Percentiles rank a stretch among this genome's conserved stretches.
phyloP scores from a whole-genome alignment of 2,329 filamentous ascomycete species.

The Colletotrichum neosansevieriae region DNA sequence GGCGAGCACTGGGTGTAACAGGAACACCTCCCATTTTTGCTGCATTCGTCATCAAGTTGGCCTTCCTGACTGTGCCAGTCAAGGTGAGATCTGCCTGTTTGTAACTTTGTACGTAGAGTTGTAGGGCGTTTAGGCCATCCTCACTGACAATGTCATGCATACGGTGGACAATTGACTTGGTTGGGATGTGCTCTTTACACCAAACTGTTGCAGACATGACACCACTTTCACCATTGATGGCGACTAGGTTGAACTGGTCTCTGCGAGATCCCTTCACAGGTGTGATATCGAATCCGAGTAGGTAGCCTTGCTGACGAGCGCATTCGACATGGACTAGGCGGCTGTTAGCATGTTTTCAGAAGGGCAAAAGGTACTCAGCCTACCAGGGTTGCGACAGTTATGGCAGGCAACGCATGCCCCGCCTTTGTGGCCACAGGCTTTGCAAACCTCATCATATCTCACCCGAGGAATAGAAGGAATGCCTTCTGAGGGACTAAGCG shows the following conservation, averaged over 20 bases:
- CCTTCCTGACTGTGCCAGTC: conserved; percentile 93
- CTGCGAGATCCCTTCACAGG: conserved; percentile 90
- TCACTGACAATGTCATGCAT: conserved; percentile 83
- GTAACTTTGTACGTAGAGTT: conserved; percentile 88
- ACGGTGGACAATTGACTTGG: conserved; percentile 79
- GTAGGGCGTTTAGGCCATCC: conserved; percentile 81
- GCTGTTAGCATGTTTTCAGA: conserved; percentile 40
- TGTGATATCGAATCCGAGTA: conserved; percentile 89
- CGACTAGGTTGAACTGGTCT: conserved; percentile 84
- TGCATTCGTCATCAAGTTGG: conserved; percentile 78
- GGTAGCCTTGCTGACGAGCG: conserved; percentile 84
- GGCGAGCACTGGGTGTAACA: conserved; percentile 59
- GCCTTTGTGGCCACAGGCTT: conserved; percentile 79
- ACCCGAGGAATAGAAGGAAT: conserved; percentile 83
- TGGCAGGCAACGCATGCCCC: conserved; percentile 89
- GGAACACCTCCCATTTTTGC: conserved; percentile 62
- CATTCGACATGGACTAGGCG: conserved; percentile 85
- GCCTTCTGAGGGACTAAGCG: conserved; percentile 88
- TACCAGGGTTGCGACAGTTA: conserved; percentile 71
- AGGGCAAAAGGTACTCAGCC: conserved; percentile 46
- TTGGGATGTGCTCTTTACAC: conserved; percentile 88
- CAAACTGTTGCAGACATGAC: conserved; percentile 88
- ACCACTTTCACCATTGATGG: conserved; percentile 83
- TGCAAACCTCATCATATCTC: conserved; percentile 83
- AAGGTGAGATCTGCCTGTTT: conserved; percentile 94